These are phyloP conservation scores for Dactylellina haptotyla DNA, from an alignment of 2,329 filamentous ascomycete genomes.

Conservation along the genomic window DNA sequence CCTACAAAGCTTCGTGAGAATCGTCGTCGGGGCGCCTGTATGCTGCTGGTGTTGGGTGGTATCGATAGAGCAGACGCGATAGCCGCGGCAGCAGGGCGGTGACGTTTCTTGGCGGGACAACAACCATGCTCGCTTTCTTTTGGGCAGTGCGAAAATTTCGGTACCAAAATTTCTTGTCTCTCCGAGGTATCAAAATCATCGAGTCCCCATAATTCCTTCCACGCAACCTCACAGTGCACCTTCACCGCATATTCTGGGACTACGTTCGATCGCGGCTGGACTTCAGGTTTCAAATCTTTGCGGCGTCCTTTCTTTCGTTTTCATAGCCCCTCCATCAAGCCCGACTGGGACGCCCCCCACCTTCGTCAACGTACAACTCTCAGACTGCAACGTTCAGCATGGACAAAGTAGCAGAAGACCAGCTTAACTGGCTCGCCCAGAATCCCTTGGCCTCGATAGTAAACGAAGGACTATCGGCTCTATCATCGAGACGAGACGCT, in stretches of 20 bases:
- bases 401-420: conserved; percentile 57
- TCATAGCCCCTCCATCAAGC: conserved; percentile 57
- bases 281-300: conserved; percentile 51
- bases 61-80: conserved; percentile 42
- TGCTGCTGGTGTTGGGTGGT: not conserved
- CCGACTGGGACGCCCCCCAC: conserved; percentile 57
- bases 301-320: conserved; percentile 55
- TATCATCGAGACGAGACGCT: conserved; percentile 85
- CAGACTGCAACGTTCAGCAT: conserved; percentile 56
- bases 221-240: not conserved
- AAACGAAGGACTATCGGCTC: conserved; percentile 80
- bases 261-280: not conserved
- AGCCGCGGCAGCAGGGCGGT: conserved; percentile 22
- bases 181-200: conserved; percentile 8
- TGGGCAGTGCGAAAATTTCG: conserved; percentile 46
- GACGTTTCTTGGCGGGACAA: conserved; percentile 37
- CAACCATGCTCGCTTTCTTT: conserved; percentile 27
- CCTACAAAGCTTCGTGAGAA: too few species aligned
- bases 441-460: conserved; percentile 77
- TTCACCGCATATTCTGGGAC: not conserved
- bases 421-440: conserved; percentile 74
- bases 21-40: too few species aligned
- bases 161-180: conserved; percentile 46
- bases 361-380: conserved; percentile 57
- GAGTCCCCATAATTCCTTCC: not conserved